phyloP scores from a whole-genome alignment of 73 alveolate species.

The Paramecium biaurelia region DNA sequence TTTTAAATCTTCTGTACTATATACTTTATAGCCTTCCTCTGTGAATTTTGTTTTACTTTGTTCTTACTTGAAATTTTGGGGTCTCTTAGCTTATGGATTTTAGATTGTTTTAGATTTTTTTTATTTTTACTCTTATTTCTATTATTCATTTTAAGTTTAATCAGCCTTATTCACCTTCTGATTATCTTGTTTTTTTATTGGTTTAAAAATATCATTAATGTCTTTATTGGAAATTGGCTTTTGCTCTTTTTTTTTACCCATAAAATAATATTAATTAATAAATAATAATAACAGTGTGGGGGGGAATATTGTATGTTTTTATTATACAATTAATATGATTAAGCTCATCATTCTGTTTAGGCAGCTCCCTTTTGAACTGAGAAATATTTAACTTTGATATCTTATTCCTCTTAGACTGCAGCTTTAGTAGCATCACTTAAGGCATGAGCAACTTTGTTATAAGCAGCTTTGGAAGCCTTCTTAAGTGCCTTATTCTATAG shows the following conservation, averaged over 20 bases:
- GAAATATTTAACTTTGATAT: slow-evolving; percentile 33
- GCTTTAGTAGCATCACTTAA: not conserved
- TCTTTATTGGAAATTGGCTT: not conserved
- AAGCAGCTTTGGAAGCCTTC: slow-evolving; percentile 33
- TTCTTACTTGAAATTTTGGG: not conserved
- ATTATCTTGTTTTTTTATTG: not conserved
- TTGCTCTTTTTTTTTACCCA: not conserved
- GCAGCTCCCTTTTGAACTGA: slow-evolving; percentile 13
- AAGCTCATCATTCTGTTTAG: not conserved
- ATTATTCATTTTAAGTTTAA: not conserved
- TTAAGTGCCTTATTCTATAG: not conserved
- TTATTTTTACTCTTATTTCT: not conserved
- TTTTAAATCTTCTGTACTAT: slow-evolving; percentile 43
- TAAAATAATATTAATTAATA: not conserved
- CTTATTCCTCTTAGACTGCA: slow-evolving; percentile 27
- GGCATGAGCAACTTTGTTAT: not conserved
- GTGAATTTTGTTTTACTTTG: not conserved
- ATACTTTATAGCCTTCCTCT: slow-evolving; percentile 58
- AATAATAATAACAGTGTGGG: not conserved
- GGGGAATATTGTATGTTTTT: not conserved
- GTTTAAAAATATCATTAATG: not conserved
- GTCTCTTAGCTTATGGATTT: not conserved
- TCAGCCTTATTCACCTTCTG: not conserved
- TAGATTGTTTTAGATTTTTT: not conserved
- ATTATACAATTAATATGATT: not conserved